phyloP scores from a whole-genome alignment of 179 eudicot species.

The Heliamphora pulchella region DNA sequence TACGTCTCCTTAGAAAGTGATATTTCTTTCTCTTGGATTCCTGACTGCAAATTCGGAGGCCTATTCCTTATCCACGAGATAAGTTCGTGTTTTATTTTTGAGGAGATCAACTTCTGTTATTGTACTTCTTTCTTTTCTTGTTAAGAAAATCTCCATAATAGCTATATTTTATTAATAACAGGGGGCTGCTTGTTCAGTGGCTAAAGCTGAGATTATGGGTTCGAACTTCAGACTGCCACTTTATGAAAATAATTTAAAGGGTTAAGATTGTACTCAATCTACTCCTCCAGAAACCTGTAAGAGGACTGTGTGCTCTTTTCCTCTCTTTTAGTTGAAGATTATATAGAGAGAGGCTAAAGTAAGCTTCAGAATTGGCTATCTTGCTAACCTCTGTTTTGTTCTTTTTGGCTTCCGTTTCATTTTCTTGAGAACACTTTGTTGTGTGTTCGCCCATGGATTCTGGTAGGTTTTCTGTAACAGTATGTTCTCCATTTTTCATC shows the following conservation, averaged over 20 bases:
- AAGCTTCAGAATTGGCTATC: neutral
- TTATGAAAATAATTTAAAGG: too few relatives aligned
- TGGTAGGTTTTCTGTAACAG: neutral
- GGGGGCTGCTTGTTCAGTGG: too few relatives aligned
- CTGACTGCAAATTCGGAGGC: neutral
- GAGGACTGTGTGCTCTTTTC: neutral
- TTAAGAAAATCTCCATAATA: neutral
- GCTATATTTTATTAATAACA: neutral
- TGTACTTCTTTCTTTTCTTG: neutral
- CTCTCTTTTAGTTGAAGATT: neutral
- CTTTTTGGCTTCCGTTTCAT: slow-evolving; percentile 7
- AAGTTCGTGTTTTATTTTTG: neutral
- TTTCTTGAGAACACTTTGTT: slow-evolving; percentile 10
- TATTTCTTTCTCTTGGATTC: neutral
- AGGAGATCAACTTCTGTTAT: neutral
- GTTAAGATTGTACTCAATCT: too few relatives aligned
- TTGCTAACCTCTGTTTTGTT: slow-evolving; percentile 15
- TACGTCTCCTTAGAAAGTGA: neutral
- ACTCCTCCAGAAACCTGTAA: too few relatives aligned
- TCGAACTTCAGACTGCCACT: too few relatives aligned
- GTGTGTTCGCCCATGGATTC: slow-evolving; percentile 12
- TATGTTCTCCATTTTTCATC: too few relatives aligned
- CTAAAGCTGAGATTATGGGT: too few relatives aligned
- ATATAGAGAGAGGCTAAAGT: neutral
- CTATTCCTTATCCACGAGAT: neutral